phyloP scores from a whole-genome alignment of 1,139 yeast genomes.

The Debaryomycetaceae sp. region DNA sequence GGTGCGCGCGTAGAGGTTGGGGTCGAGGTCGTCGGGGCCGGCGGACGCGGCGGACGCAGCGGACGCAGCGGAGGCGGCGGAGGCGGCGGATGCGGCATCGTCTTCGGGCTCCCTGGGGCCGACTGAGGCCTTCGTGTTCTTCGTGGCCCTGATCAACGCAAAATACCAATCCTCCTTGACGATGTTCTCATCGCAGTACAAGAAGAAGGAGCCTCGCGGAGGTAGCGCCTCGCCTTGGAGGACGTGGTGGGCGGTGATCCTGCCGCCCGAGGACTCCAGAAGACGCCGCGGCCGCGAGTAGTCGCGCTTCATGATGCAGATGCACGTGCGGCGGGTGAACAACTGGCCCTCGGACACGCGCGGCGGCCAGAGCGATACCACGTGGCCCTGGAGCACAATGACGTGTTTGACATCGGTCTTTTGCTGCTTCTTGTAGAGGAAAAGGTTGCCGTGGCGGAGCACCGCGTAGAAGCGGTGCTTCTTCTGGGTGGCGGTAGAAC shows the following conservation, averaged over 20 bases:
- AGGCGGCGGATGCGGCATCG: not conserved
- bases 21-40: constrained; percentile 17
- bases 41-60: not conserved
- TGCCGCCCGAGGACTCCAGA: constrained; percentile 20
- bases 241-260: constrained; percentile 12
- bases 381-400: constrained; percentile 64
- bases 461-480: constrained; percentile 67
- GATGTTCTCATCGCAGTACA: constrained; percentile 71
- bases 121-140: constrained; percentile 14
- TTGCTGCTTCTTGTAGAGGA: constrained; percentile 68
- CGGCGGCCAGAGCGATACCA: constrained; percentile 87
- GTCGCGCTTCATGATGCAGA: constrained; percentile 54
- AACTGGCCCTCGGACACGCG: constrained; percentile 65
- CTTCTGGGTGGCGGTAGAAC: constrained; percentile 22
- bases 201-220: constrained; percentile 57
- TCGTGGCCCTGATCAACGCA: constrained; percentile 72
- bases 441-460: constrained; percentile 78
- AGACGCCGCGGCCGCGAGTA: constrained; percentile 26
- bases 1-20: constrained; percentile 59
- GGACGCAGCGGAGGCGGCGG: constrained; percentile 2
- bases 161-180: constrained; percentile 95
- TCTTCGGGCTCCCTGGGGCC: no score
- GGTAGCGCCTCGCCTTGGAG: no score
- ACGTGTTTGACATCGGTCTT: constrained; percentile 72
- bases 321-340: constrained; percentile 75